These are phyloP conservation scores for Apiotrichum brassicae DNA, from an alignment of 1,284 basidiomycete species.

Conservation along the genomic window DNA sequence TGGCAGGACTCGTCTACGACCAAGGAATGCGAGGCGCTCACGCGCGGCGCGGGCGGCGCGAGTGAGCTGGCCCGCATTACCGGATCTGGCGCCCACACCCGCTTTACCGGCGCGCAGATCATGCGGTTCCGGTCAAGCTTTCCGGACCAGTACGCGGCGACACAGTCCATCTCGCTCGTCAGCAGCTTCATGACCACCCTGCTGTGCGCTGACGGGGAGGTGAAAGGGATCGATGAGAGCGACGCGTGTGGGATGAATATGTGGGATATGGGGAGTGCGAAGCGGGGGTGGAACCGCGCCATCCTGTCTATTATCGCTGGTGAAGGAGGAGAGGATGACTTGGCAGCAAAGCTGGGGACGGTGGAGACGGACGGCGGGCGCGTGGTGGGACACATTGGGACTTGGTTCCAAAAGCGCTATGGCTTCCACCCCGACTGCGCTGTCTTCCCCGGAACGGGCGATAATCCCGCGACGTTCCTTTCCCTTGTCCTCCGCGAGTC, in stretches of 20 bases:
- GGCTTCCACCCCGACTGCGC: slow-evolving; percentile 70
- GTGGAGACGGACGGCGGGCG: slow-evolving; percentile 70
- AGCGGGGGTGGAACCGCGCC: slow-evolving; percentile 62
- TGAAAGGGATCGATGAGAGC: slow-evolving; percentile 46
- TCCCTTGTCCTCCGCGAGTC: slow-evolving; percentile 54
- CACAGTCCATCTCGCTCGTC: slow-evolving; percentile 69
- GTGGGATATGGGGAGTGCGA: slow-evolving; percentile 59
- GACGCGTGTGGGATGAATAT: slow-evolving; percentile 92
- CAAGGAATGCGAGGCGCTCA: slow-evolving; percentile 63
- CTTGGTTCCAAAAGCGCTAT: slow-evolving; percentile 70
- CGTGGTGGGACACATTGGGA: slow-evolving; percentile 58
- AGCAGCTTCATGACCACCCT: slow-evolving; percentile 78
- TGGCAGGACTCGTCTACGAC: slow-evolving; percentile 90
- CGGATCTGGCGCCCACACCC: slow-evolving; percentile 76
- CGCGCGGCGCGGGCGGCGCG: slow-evolving; percentile 59
- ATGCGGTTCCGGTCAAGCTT: slow-evolving; percentile 60
- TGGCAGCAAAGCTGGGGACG: slow-evolving; percentile 63
- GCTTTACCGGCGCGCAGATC: slow-evolving; percentile 84
- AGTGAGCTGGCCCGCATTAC: slow-evolving; percentile 66
- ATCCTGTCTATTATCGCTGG: slow-evolving; percentile 52
- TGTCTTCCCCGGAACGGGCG: slow-evolving; percentile 80
- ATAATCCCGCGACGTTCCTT: slow-evolving; percentile 83
- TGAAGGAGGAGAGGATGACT: slow-evolving; percentile 55
- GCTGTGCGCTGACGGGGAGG: slow-evolving; percentile 52
- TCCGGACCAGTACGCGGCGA: slow-evolving; percentile 59